Base-by-base conservation (phyloP, 2,329 filamentous ascomycete genomes). In the Aureobasidium mangrovei region DNA sequence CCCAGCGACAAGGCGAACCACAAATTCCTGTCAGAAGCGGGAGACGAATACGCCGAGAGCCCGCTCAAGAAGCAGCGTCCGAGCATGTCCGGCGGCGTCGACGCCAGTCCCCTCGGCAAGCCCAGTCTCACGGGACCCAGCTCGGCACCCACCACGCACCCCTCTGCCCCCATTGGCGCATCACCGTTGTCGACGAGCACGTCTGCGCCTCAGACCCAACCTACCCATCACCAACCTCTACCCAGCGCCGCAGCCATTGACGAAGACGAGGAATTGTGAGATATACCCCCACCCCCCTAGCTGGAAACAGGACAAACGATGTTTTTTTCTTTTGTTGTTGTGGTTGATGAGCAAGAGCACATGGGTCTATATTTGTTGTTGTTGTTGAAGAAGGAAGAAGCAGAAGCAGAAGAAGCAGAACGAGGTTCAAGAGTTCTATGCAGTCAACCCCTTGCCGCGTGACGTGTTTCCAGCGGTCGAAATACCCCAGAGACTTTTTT, bases 51-150 rank as follows among this genome's bases (percentile, higher is more conserved):
- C 4, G 68, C 88, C 26, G 85, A 83, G 46, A 88, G 84, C 60
- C 86, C 86, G 1, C 77, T 88, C 62, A 90, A 90, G 76, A 88
- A 84, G 65, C 84, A 87, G 56, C 77, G 86, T 35, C 79, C 84
- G 1, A 86, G 83, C 61, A 62, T 81, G 27, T 74, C 68, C 60
- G 60, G 67, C 18, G 31, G 36, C 18, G 28, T 55, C 7, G 38
- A 55, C 9, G 44, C 56, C 12, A 41, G 42, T 6, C 39, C 43
- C 3, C n/a, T 54, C 12, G 31, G 43, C 12, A 40, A 47, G 7
- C 42, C 42, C 27, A 46, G 42, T 28, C 53, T 47, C 18, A 54
- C 43, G 7, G 53, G 43, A 12, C 29, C 44, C 29, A 48, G 18
- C 24, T 47, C 43, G 1, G 31, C 43, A n/a, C 33, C 42, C 4